Base-by-base conservation (phyloP, 108 stramenopile genomes). In the Schizochytrium sp. region DNA sequence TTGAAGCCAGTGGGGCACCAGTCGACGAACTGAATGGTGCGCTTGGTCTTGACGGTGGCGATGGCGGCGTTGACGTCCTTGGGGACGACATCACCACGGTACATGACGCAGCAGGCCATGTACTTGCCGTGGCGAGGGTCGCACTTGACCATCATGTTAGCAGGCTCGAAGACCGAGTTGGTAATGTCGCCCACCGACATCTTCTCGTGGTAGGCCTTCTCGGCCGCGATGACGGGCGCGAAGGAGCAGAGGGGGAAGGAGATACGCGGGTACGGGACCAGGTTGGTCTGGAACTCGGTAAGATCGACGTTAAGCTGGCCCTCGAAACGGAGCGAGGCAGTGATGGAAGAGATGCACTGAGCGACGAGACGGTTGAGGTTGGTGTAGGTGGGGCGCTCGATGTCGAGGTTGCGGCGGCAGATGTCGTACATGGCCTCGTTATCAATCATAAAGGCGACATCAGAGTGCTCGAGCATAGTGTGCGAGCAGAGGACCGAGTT, bases 341-440 rank as follows among this genome's bases (percentile, higher is more conserved):
- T 98, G 91, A 98, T 92, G 44, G 96, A 96, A 45, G 96, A 96
- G 58, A 96, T 95, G 88, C 97, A 96, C 92, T 98, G 97, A 51
- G 97, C 97, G 91, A 98, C 95, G 87, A 98, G 92, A 69, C 97
- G 93, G 92, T 97, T 96, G 90, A 96, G 93, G 96, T 97, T 98
- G 90, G 95, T 95, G 96, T 98, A 97, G 72, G 97, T 96, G 58
- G 96, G 97, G 87, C 95, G 94, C 88, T 96, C 95, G 92, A 97
- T 96, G 88, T 95, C 96, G 72, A 98, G 95, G 93, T 96, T 96
- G 95, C 96, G 95, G 89, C 95, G 94, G 95, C 96, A 98, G 71
- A 97, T 96, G 93, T 97, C 96, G 92, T 97, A 97, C 72, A 97
- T 93, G 71, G 97, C 97, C 91, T 97, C 97, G 90, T 98, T 98